phyloP scores from a whole-genome alignment of 257 asterid genomes.

The Nicotiana undulata region DNA sequence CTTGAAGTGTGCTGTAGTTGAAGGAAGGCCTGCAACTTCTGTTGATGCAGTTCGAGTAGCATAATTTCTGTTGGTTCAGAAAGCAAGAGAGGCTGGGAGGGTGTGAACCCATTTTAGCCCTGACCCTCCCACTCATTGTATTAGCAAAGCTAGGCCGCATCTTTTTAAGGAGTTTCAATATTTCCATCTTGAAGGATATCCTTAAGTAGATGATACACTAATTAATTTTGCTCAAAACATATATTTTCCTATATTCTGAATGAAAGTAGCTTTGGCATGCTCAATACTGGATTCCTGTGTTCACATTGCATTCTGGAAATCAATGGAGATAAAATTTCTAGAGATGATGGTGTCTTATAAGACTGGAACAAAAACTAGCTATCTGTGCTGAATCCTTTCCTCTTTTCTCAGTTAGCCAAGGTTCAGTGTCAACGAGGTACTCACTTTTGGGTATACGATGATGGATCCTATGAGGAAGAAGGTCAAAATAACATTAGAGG shows the following conservation, averaged over 20 bases:
- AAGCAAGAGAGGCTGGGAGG: background rate
- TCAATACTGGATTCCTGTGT: background rate
- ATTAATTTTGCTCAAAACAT: background rate
- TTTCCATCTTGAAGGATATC: background rate
- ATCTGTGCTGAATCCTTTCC: slow-evolving; percentile 5
- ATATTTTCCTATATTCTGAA: background rate
- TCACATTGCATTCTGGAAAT: background rate
- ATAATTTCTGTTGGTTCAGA: background rate
- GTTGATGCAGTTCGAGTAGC: background rate
- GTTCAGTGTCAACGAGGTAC: slow-evolving; percentile 60
- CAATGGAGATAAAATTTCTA: background rate
- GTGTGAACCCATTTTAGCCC: background rate
- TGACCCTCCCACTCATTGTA: background rate
- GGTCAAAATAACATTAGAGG: slow-evolving; percentile 80
- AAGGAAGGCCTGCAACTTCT: background rate
- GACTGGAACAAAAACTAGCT: background rate
- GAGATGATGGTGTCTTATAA: background rate
- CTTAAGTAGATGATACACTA: background rate
- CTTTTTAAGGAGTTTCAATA: background rate
- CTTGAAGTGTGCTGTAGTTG: background rate
- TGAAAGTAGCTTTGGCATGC: background rate
- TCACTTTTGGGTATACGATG: slow-evolving; percentile 82
- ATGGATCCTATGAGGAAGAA: slow-evolving; percentile 84
- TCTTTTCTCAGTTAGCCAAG: slow-evolving; percentile 52
- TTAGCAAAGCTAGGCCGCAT: background rate